Evolutionary conservation across 306 rosid genomes (phyloP), one percentile per base, ranked within the genome.

Genomic region (Quercus mongolica): DNA sequence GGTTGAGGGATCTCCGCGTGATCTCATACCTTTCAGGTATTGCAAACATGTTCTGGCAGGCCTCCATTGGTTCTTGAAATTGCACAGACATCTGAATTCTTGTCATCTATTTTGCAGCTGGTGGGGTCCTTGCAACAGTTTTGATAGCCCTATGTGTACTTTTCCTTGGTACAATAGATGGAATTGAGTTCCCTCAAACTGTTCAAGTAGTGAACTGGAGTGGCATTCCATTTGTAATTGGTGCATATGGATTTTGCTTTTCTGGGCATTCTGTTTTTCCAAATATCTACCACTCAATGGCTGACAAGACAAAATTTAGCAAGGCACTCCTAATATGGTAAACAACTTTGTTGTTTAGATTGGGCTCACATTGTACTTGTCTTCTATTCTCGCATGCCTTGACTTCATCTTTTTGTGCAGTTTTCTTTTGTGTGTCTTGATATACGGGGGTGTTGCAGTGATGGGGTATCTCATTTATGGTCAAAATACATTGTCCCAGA

Each of bases 251-350:
- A 2, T 94, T 94, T 84, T 90, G 96, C 88, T 89, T 82, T 78
- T 87, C 97, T 5, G 98, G 97, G 38, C 97, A 92, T 86, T 83
- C 93, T 33, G 94, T 90, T 56, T 90, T 94, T 59, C 97, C 96
- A 26, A 94, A 94, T 79, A 86, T 94, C 70, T 94, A 92, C 79
- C 97, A 90, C 49, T 94, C 94, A 8, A 92, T 94, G 97, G 94
- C 92, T n/a, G 81, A 89, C 83, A 94, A 90, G 81, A 85, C 67
- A 74, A 76, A 90, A 81, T 90, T 89, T 79, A 87, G 75, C 73
- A 79, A 78, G 68, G 94, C 96, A 26, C 15, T 92, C 3, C 67
- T 76, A 14, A 82, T 82, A 75, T 83, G 92, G 88, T 88, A 70
- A 56, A 23, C 25, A 30, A 64, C 28, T 10, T 62, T 6, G 30